Percentiles rank a stretch among this genome's conserved stretches.
Conservation (phyloP, 345 rosid species). For the Eutrema heterophyllum region DNA sequence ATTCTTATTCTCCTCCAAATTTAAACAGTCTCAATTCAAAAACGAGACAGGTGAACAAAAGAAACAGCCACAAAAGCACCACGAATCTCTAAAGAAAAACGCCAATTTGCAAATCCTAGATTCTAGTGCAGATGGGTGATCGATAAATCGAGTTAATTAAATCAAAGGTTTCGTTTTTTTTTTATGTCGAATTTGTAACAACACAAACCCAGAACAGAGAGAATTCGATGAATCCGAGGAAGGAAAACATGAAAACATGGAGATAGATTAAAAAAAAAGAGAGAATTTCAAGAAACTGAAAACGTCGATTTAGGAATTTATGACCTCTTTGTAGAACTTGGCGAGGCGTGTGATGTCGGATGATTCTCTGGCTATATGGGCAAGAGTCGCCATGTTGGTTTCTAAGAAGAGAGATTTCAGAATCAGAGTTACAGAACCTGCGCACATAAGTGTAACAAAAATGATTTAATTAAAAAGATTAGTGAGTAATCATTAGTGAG, state of each 20-base stretch:
- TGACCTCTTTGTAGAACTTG: conserved; percentile 72
- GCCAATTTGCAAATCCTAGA: not conserved
- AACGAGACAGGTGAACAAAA: not conserved
- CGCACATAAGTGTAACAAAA: not conserved
- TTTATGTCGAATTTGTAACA: not conserved
- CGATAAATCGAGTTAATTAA: not conserved
- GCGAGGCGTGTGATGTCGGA: conserved; percentile 69
- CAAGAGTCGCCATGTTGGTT: conserved; percentile 49
- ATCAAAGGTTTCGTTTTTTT: not conserved
- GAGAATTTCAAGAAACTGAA: not conserved
- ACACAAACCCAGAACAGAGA: not conserved
- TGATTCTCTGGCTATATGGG: conserved; percentile 87
- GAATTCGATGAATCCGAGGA: not conserved
- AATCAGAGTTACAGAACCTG: not conserved
- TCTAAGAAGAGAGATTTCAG: not conserved
- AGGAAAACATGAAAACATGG: not conserved
- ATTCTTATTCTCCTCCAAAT: not conserved
- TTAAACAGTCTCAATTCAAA: not conserved
- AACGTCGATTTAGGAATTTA: not conserved
- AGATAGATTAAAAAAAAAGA: not conserved
- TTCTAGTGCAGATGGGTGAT: not conserved
- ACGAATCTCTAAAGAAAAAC: not conserved
- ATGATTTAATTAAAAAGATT: not conserved
- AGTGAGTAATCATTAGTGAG: not conserved
- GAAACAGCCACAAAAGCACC: not conserved